Conservation (phyloP, 1,139 yeast species). For the Taphrina communis region DNA sequence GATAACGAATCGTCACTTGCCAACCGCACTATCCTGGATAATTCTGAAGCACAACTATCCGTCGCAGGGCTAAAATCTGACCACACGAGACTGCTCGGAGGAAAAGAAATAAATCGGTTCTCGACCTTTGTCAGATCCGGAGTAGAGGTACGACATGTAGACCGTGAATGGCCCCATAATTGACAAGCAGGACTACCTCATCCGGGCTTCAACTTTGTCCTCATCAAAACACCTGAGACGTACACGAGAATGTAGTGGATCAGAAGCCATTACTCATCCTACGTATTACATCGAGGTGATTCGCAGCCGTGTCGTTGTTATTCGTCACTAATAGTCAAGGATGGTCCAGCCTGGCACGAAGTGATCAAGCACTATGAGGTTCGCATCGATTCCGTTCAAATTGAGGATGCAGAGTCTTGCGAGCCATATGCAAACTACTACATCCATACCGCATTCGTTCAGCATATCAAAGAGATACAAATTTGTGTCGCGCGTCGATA, state of each 20-base stretch:
- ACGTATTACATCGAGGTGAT: conserved; percentile 8
- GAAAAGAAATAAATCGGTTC: conserved; percentile 3
- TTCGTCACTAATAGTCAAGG: background rate
- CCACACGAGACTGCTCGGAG: background rate
- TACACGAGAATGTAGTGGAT: background rate
- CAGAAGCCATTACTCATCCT: background rate
- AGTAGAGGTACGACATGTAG: conserved; percentile 7
- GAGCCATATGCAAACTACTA: background rate
- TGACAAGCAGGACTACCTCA: conserved; percentile 6
- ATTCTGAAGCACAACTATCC: background rate
- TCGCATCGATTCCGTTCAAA: background rate
- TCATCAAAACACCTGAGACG: background rate
- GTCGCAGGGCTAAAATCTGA: background rate
- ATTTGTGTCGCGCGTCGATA: conserved; percentile 12
- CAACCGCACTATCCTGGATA: too few species aligned
- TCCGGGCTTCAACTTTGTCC: background rate
- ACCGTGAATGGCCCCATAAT: background rate
- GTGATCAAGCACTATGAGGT: conserved; percentile 2
- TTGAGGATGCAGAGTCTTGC: background rate
- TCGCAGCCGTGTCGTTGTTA: background rate
- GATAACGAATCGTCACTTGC: too few species aligned
- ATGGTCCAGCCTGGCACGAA: conserved; percentile 20
- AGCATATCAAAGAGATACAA: background rate
- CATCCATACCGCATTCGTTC: background rate
- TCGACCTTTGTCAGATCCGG: conserved; percentile 11